Conservation (phyloP, 2,329 filamentous ascomycete species). For the Fusarium sp. region DNA sequence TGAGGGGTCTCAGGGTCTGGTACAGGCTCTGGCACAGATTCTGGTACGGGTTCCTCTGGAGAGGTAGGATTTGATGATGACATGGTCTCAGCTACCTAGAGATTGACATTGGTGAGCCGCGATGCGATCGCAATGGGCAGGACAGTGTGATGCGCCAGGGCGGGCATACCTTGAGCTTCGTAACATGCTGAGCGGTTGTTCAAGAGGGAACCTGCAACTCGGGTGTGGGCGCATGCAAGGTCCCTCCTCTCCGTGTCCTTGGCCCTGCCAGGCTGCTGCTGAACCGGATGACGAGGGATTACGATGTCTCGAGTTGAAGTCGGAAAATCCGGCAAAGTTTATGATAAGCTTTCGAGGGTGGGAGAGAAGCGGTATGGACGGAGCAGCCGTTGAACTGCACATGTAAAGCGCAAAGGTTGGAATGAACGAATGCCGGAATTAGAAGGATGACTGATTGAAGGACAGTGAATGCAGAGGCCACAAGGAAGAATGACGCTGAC, state of each 20-base stretch:
- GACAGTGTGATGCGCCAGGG: constrained; percentile 6
- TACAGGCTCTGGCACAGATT: constrained; percentile 38
- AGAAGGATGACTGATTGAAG: not conserved
- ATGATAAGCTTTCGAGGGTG: constrained; percentile 22
- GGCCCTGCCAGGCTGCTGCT: constrained; percentile 7
- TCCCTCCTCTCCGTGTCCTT: constrained; percentile 7
- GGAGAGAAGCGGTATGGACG: constrained; percentile 16
- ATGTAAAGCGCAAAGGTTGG: constrained; percentile 22
- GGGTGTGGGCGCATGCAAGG: not conserved
- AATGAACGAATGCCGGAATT: constrained; percentile 19
- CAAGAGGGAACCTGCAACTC: constrained; percentile 21
- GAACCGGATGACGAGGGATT: constrained; percentile 2
- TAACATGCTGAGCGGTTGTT: constrained; percentile 49
- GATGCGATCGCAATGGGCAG: constrained; percentile 6
- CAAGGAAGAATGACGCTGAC: not conserved
- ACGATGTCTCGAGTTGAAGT: constrained; percentile 8
- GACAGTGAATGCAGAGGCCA: not conserved
- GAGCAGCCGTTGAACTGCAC: constrained; percentile 41
- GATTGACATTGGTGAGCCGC: constrained; percentile 34
- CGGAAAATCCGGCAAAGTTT: constrained; percentile 28
- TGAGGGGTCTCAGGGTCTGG: constrained; percentile 44
- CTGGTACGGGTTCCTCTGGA: constrained; percentile 46
- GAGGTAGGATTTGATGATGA: constrained; percentile 47
- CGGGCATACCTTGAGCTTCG: constrained; percentile 43
- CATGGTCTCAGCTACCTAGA: constrained; percentile 47